Percentiles rank a stretch among this genome's conserved stretches.
phyloP scores from a whole-genome alignment of 768 basidiomycete genomes.

The Paxillus rubicundulus region DNA sequence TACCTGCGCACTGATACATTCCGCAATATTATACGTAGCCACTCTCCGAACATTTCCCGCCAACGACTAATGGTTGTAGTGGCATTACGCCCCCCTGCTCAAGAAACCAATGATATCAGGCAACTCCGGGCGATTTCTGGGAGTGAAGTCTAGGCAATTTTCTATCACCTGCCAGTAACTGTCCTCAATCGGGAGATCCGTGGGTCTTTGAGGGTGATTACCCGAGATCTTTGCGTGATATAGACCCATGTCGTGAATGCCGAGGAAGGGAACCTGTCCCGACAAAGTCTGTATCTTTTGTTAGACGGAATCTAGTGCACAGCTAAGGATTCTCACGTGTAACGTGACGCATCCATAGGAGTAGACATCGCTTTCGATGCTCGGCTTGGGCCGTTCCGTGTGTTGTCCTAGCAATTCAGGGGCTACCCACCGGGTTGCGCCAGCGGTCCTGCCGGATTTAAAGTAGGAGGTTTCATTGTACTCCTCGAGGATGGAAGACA shows the following conservation, averaged over 20 bases:
- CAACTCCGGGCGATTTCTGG: background rate
- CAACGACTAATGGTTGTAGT: no score
- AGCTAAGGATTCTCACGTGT: constrained; percentile 6
- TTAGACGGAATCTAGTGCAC: background rate
- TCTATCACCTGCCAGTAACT: constrained; percentile 5
- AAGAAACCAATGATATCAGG: background rate
- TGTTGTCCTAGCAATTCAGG: constrained; percentile 12
- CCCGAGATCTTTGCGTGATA: background rate
- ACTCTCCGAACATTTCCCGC: no score
- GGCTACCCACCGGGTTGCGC: constrained; percentile 12
- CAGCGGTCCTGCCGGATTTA: constrained; percentile 7
- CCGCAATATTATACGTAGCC: no score
- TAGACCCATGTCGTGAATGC: background rate
- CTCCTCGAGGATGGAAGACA: constrained; percentile 39
- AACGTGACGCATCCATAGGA: constrained; percentile 23
- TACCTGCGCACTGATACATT: no score
- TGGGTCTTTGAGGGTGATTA: background rate
- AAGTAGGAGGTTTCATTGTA: constrained; percentile 28
- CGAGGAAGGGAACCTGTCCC: constrained; percentile 4
- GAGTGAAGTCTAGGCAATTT: constrained; percentile 5
- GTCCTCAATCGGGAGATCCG: background rate
- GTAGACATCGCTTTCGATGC: constrained; percentile 14
- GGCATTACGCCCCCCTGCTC: background rate
- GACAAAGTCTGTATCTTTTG: constrained; percentile 1
- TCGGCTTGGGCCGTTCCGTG: background rate